Percentiles rank a stretch among this genome's conserved stretches.
Conservation (phyloP, 148 eudicot species). For the Talinum fruticosum region DNA sequence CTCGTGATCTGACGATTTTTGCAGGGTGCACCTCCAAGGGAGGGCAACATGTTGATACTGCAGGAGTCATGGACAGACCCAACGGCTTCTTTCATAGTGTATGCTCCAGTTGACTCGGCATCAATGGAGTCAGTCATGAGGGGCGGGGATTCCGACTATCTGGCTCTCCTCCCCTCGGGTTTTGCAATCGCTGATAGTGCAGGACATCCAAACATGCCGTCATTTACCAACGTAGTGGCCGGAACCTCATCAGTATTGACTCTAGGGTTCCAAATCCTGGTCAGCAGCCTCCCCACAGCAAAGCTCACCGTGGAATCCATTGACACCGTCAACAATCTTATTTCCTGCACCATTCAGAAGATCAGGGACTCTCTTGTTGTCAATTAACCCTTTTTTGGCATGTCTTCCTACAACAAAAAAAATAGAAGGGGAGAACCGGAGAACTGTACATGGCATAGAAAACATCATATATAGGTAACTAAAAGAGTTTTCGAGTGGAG, state of each 20-base stretch:
- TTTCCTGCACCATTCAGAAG: conserved; percentile 54
- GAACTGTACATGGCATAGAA: conserved; percentile 1
- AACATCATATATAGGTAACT: conserved; percentile 10
- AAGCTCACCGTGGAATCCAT: conserved; percentile 64
- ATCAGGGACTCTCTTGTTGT: conserved; percentile 44
- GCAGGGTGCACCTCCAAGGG: conserved; percentile 38
- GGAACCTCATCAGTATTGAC: conserved; percentile 48
- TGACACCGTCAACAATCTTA: conserved; percentile 47
- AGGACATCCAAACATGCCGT: conserved; percentile 10
- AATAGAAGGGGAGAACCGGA: too few relatives aligned
- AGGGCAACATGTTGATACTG: conserved; percentile 41
- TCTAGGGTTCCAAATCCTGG: conserved; percentile 62
- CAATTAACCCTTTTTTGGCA: conserved; percentile 7
- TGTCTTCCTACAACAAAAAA: neutral
- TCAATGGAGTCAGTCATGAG: conserved; percentile 29
- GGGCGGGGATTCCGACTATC: conserved; percentile 46
- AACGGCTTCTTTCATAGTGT: conserved; percentile 36
- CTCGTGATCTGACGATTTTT: conserved; percentile 6
- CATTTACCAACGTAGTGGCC: neutral
- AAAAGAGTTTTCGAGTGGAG: neutral
- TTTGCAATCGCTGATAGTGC: conserved; percentile 45
- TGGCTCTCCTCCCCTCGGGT: conserved; percentile 69
- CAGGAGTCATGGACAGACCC: conserved; percentile 42
- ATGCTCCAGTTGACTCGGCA: conserved; percentile 39
- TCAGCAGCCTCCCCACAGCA: conserved; percentile 41